These are phyloP conservation scores for Epichloe brachyelytri DNA, from an alignment of 2,329 filamentous ascomycete species.

Conservation along the genomic window DNA sequence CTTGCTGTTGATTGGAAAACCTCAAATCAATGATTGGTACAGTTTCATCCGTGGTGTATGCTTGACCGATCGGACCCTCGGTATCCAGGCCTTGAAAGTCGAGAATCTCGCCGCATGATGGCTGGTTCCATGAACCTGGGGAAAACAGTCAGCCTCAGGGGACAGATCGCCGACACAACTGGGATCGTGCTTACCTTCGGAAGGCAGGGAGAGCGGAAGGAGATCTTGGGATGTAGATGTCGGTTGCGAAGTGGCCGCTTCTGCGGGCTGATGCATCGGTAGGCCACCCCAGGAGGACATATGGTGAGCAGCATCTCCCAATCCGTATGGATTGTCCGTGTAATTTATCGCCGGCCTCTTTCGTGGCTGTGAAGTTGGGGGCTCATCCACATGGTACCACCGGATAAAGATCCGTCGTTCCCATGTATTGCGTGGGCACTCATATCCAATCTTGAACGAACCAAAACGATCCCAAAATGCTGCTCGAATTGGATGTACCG, in stretches of 20 bases:
- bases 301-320: constrained; percentile 2
- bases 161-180: background rate
- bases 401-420: constrained; percentile 6
- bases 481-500: background rate
- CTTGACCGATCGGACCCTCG: constrained; percentile 48
- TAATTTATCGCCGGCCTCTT: constrained; percentile 7
- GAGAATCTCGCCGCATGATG: constrained; percentile 42
- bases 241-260: constrained; percentile 6
- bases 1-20: constrained; percentile 32
- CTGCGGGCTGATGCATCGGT: background rate
- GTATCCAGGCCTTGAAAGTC: constrained; percentile 42
- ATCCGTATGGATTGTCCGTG: constrained; percentile 7
- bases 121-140: constrained; percentile 33
- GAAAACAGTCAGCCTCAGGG: background rate
- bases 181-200: constrained; percentile 2
- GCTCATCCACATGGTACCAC: constrained; percentile 7
- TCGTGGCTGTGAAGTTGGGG: constrained; percentile 8
- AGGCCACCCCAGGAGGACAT: constrained; percentile 8
- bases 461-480: background rate
- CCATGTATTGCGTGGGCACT: constrained; percentile 5
- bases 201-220: constrained; percentile 4
- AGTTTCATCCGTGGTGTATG: constrained; percentile 49
- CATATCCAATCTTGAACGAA: constrained; percentile 1
- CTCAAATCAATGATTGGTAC: constrained; percentile 50
- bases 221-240: constrained; percentile 5